A percentile compares a stretch with the other conserved stretches of the same genome.
Evolutionary conservation across 352 stramenopile genomes (phyloP).

Genomic region (Albugo laibachii): DNA sequence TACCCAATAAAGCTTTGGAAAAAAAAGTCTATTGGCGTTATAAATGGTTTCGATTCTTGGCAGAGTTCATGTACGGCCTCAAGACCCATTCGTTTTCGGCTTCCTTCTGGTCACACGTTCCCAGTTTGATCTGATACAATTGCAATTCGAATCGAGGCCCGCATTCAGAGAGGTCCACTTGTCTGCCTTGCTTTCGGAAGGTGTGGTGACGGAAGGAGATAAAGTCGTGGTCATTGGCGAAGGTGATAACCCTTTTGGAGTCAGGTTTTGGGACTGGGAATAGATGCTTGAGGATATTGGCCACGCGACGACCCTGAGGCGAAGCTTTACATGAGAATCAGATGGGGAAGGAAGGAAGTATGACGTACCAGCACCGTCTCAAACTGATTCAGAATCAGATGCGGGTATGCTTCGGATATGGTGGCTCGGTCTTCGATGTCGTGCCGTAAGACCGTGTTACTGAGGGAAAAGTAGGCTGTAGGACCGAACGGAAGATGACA

Average conservation of each 20-base stretch:
- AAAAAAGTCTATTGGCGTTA: background rate
- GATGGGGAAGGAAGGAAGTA: background rate
- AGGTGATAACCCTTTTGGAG: slow-evolving; percentile 93
- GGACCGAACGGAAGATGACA: slow-evolving; percentile 97
- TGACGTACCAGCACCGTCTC: slow-evolving; percentile 60
- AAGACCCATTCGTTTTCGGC: slow-evolving; percentile 99
- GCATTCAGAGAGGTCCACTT: slow-evolving; percentile 90
- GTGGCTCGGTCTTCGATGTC: slow-evolving; percentile 94
- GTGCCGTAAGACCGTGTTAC: slow-evolving; percentile 93
- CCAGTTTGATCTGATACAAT: slow-evolving; percentile 95
- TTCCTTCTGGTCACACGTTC: slow-evolving; percentile 97
- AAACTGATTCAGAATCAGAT: slow-evolving; percentile 97
- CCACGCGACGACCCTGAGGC: slow-evolving; percentile 78
- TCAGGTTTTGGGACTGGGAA: slow-evolving; percentile 96
- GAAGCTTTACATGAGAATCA: background rate
- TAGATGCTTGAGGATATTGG: slow-evolving; percentile 97
- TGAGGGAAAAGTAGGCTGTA: slow-evolving; percentile 97
- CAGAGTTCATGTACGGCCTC: slow-evolving; percentile 99
- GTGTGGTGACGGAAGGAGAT: slow-evolving; percentile 99
- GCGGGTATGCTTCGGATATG: slow-evolving; percentile 85
- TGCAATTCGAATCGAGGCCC: slow-evolving; percentile 97
- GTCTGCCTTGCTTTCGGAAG: slow-evolving; percentile 85
- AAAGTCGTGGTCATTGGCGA: slow-evolving; percentile 97
- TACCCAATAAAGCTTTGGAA: background rate
- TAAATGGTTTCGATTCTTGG: slow-evolving; percentile 85